A percentile compares a stretch with the other conserved stretches of the same genome.
phyloP scores from a whole-genome alignment of 1,284 basidiomycete genomes.

The Moesziomyces sp. region DNA sequence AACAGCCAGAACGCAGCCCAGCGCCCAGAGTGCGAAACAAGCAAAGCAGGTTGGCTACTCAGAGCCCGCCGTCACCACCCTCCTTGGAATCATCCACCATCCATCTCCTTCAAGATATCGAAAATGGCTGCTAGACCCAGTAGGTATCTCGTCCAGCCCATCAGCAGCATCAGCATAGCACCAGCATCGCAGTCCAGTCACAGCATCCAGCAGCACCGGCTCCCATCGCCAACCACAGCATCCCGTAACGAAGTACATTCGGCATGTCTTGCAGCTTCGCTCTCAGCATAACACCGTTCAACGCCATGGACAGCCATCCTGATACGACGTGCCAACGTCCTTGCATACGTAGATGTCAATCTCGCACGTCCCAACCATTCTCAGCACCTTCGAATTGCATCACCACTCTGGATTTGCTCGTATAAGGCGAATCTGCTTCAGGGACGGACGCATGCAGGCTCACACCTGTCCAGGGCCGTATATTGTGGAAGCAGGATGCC shows the following conservation, averaged over 20 bases:
- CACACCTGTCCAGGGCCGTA: no score
- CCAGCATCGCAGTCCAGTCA: neutral
- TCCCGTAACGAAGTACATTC: neutral
- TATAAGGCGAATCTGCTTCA: no score
- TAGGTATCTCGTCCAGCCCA: slow-evolving; percentile 38
- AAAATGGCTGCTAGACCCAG: slow-evolving; percentile 62
- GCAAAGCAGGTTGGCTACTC: slow-evolving; percentile 28
- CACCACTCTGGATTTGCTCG: no score
- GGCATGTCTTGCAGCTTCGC: neutral
- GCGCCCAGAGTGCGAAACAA: neutral
- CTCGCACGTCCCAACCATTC: no score
- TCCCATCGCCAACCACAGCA: neutral
- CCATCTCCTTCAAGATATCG: slow-evolving; percentile 56
- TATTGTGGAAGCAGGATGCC: no score
- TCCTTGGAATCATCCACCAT: slow-evolving; percentile 50
- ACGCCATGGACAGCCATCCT: no score
- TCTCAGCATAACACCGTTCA: neutral
- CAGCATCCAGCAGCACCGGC: slow-evolving; percentile 1
- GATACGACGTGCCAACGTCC: no score
- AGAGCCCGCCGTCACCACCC: slow-evolving; percentile 43
- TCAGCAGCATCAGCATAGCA: slow-evolving; percentile 12
- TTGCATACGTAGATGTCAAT: no score
- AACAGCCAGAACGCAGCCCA: slow-evolving; percentile 1
- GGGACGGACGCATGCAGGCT: no score
- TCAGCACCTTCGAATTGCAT: no score